Percentiles rank a stretch among this genome's conserved stretches.
Evolutionary conservation across 352 stramenopile species (phyloP).

Genomic region (Phytophthora cactorum): DNA sequence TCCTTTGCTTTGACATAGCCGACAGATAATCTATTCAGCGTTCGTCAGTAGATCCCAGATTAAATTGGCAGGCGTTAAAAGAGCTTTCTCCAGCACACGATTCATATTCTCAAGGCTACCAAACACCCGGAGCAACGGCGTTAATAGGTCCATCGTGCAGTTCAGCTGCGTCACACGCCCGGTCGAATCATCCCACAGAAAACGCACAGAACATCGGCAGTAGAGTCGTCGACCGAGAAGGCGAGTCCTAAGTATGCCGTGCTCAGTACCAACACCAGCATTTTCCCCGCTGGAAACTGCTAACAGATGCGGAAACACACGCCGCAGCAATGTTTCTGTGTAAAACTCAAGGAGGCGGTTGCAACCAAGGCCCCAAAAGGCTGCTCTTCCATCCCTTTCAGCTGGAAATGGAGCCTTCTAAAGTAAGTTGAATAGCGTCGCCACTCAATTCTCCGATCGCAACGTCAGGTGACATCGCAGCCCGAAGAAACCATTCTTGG

Average conservation of each 20-base stretch:
- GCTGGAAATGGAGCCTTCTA: conserved; percentile 30
- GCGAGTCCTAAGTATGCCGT: conserved; percentile 3
- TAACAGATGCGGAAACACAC: conserved; percentile 25
- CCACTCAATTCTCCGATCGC: conserved; percentile 20
- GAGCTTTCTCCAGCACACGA: conserved; percentile 19
- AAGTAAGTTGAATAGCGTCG: conserved; percentile 29
- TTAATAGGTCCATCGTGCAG: conserved; percentile 14
- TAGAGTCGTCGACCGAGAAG: conserved; percentile 17
- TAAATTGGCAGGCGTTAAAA: conserved; percentile 12
- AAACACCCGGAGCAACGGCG: conserved; percentile 17
- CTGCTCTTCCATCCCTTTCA: conserved; percentile 30
- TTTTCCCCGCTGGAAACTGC: not conserved
- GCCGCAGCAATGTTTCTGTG: conserved; percentile 11
- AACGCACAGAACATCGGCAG: conserved; percentile 11
- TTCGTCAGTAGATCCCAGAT: not conserved
- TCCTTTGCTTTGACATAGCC: not conserved
- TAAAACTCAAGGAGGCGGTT: conserved; percentile 11
- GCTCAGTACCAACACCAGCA: not conserved
- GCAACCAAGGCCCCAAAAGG: conserved; percentile 1
- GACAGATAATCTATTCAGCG: not conserved
- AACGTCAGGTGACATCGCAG: conserved; percentile 23
- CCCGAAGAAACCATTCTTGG: conserved; percentile 28
- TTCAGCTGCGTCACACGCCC: conserved; percentile 9
- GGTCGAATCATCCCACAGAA: conserved; percentile 18
- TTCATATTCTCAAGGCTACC: conserved; percentile 21